Evolutionary conservation across 805 yeast species (phyloP).

Genomic region (Saccharomycopsis malanga): DNA sequence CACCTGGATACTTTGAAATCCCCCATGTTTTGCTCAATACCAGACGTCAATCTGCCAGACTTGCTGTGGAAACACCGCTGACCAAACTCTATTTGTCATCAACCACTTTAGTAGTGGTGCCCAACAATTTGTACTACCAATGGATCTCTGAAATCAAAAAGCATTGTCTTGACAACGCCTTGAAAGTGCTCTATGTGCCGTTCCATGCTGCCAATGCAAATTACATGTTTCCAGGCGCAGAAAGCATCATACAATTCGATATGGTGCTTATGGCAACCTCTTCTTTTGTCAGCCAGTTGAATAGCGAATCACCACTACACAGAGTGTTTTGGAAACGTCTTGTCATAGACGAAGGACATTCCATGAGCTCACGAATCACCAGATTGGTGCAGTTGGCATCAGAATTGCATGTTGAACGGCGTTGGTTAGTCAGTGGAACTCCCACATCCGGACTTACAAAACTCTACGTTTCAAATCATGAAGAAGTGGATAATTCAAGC

Average conservation of each 20-base stretch:
- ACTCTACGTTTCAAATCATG: slow-evolving; percentile 41
- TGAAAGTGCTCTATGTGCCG: slow-evolving; percentile 32
- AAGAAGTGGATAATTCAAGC: slow-evolving; percentile 18
- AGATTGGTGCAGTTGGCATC: slow-evolving; percentile 44
- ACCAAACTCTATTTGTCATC: slow-evolving; percentile 36
- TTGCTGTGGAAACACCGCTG: slow-evolving; percentile 18
- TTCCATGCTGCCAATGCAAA: slow-evolving; percentile 12
- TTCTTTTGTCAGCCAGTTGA: slow-evolving; percentile 37
- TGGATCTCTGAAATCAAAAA: slow-evolving; percentile 55
- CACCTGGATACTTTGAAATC: slow-evolving; percentile 41
- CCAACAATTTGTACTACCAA: slow-evolving; percentile 60
- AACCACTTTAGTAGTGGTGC: slow-evolving; percentile 54
- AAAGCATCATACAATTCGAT: slow-evolving; percentile 40
- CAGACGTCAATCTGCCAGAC: slow-evolving; percentile 23
- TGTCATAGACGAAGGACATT: slow-evolving; percentile 72
- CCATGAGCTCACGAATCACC: slow-evolving; percentile 47
- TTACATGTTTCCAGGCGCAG: slow-evolving; percentile 28
- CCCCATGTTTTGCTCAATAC: slow-evolving; percentile 19
- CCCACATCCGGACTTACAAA: slow-evolving; percentile 66
- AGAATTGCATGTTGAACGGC: slow-evolving; percentile 46
- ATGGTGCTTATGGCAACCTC: slow-evolving; percentile 44
- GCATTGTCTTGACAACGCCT: slow-evolving; percentile 37
- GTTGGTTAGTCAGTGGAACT: slow-evolving; percentile 73
- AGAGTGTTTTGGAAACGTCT: slow-evolving; percentile 58
- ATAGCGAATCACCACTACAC: slow-evolving; percentile 32